Percentiles rank a stretch among this genome's conserved stretches.
These are phyloP conservation scores for Verticillium isaacii DNA, from an alignment of 2,329 filamentous ascomycete species.

Conservation along the genomic window DNA sequence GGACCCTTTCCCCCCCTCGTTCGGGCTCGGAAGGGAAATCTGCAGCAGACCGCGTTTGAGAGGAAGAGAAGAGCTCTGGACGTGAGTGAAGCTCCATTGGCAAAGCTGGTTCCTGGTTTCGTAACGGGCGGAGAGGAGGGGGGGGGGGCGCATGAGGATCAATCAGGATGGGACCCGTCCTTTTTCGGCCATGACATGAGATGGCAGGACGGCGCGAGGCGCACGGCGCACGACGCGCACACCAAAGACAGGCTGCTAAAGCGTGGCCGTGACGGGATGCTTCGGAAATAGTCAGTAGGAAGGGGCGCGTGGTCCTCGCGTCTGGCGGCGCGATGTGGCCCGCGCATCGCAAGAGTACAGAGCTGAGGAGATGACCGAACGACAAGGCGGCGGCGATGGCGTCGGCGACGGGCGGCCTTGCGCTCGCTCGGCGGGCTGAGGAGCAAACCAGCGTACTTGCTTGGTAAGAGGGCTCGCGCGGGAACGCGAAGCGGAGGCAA, in stretches of 20 bases:
- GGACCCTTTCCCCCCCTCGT: not conserved
- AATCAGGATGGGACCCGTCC: not conserved
- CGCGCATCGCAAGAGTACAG: not conserved
- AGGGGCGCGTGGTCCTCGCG: not conserved
- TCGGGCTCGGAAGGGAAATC: not conserved
- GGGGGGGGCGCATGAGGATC: not conserved
- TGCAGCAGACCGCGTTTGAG: not conserved
- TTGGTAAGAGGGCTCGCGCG: not conserved
- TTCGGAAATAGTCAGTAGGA: not conserved
- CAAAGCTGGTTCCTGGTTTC: not conserved
- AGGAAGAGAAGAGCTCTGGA: not conserved
- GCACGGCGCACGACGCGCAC: not conserved
- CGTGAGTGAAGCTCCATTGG: not conserved
- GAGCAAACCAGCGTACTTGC: not conserved
- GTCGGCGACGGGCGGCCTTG: not conserved
- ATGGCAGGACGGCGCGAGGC: not conserved
- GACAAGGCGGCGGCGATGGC: not conserved
- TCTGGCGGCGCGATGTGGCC: not conserved
- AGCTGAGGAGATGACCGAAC: not conserved
- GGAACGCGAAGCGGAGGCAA: not conserved
- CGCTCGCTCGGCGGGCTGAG: not conserved
- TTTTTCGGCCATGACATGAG: not conserved
- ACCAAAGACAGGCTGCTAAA: not conserved
- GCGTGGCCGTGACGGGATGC: not conserved
- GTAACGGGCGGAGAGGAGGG: not conserved